These are phyloP conservation scores for Rhizopogon roseolus DNA, from an alignment of 768 basidiomycete genomes.

Conservation along the genomic window DNA sequence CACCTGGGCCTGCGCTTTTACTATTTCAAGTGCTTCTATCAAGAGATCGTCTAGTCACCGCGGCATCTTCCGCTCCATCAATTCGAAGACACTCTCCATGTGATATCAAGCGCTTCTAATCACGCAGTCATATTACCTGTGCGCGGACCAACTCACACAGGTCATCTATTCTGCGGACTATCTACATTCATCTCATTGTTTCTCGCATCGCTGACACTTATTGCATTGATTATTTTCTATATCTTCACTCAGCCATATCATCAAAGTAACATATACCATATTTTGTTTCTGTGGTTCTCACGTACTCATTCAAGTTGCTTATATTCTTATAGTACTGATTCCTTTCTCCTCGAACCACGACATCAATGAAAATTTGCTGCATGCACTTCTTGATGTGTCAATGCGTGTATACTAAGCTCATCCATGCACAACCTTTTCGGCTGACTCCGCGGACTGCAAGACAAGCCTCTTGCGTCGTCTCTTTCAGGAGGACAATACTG, in stretches of 20 bases:
- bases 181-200: not conserved
- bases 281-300: not conserved
- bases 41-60: not conserved
- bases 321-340: not conserved
- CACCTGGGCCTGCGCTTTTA: not conserved
- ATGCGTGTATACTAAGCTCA: too few species aligned
- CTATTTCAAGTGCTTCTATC: not conserved
- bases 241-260: slow-evolving; percentile 1
- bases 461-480: too few species aligned
- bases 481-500: too few species aligned
- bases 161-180: not conserved
- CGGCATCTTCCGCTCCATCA: not conserved
- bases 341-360: not conserved
- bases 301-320: not conserved
- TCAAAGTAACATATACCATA: not conserved
- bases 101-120: not conserved
- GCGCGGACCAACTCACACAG: not conserved
- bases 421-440: too few species aligned
- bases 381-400: too few species aligned
- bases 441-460: too few species aligned
- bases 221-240: not conserved
- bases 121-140: not conserved
- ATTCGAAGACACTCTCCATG: not conserved
- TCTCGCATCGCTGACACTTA: not conserved
- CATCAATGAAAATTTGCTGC: not conserved